Evolutionary conservation across 192 early-diverging fungal species (phyloP), one percentile per base, ranked within the genome.

Genomic region (Coemansia sp.): DNA sequence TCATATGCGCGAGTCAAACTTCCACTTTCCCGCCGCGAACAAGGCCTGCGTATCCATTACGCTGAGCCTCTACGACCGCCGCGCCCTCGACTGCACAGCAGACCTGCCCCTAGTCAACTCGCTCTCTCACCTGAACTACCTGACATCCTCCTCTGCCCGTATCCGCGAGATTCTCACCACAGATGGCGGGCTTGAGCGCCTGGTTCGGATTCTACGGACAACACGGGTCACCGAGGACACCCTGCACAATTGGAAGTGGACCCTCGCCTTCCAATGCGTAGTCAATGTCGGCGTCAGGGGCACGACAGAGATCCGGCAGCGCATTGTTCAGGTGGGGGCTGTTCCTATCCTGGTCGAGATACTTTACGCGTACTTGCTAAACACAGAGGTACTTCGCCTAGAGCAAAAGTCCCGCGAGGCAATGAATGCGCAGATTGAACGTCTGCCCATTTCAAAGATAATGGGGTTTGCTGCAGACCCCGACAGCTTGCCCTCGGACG

Each of bases 21-120:
- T 92, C 71, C 88, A 87, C 59, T 88, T 88, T 63, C 92, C 91
- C 49, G 75, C 84, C 28, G 87, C 86, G 66, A 91, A 93, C 79
- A 88, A 89, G 80, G 91, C 92, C 8, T 87, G 87, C 21, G 87
- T 93, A 18, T 87, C 87, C 56, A 92, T 93, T 67, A 87, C 89
- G 10, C 88, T 87, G 30, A 85, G 89, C 10, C 84, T 91, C 46
- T 98, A 95, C 72, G 95, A 98, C 79, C 89, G 95, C 70, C 91
- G 95, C 68, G 95, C 94, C n/a, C 86, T 98, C n/a, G 89, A 93
- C 71, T 92, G 90, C 70, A 93, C 94, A 6, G 93, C 93, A 71
- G 87, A 88, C 43, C 79, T 93, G 65, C 88, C 94, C 31, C 86
- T 98, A 57, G 88, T 92, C 67, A 93, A 92, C 66, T 94, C 94